Evolutionary conservation across 2,329 filamentous ascomycete species (phyloP), one percentile per base, ranked within the genome.

Genomic region (Fusarium anthophilum): DNA sequence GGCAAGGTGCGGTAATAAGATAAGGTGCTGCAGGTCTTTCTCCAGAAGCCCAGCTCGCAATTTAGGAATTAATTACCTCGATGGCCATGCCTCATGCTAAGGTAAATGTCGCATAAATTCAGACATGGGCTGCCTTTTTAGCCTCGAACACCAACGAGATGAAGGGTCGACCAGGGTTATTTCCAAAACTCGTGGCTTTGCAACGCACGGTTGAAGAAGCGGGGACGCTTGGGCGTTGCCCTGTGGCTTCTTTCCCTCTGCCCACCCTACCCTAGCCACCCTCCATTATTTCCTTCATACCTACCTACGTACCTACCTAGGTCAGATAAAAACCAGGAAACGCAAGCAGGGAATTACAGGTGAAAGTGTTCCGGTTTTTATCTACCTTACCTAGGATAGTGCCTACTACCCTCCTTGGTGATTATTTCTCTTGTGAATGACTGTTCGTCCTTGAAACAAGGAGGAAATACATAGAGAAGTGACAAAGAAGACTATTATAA

Each of bases 141-240:
- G 69, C 70, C 70, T 73, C 70, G 66, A 73, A 74, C 70, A 71
- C 53, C 68, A 73, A 73, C 70, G 71, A 74, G 67, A 74, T 74
- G 71, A 73, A 73, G 70, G 70, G 70, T 73, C 59, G 70, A 55
- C 70, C 60, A 48, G 67, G 67, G 53, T 55, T 70, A 26, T 70
- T 58, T 70, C 59, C 53, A 70, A 70, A 70, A 70, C 67, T 70
- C 53, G 70, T 73, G 70, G 70, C 70, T 73, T 72, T 70, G 44
- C 50, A 54, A 72, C 65, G 59, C 65, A 60, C 55, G 55, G 70
- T 73, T 73, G 70, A 66, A 70, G 70, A 73, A 70, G 67, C 70
- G 70, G 69, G 70, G 70, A 66, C 45, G 63, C 53, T 45, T 61
- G 24, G 54, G 39, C 51, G 17, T 48, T 66, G 41, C 61, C 35